Evolutionary conservation across 2,329 filamentous ascomycete species (phyloP).

Genomic region (Beauveria caledonica): DNA sequence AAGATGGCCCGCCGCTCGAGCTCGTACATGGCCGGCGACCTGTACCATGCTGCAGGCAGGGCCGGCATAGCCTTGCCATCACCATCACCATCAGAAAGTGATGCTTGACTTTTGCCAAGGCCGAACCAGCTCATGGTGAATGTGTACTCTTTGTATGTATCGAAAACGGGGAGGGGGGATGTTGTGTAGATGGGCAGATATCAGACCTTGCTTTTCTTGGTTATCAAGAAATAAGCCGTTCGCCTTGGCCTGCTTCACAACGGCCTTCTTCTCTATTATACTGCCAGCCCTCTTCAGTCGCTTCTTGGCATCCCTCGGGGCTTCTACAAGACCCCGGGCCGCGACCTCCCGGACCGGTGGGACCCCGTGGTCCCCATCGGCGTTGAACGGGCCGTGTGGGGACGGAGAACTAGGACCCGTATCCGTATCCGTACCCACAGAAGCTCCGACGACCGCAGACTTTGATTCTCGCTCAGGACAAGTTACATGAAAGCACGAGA

Average conservation of each 20-base stretch:
- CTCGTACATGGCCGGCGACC: slow-evolving; percentile 44
- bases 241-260: too few species aligned
- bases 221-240: too few species aligned
- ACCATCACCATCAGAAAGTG: not conserved
- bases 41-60: slow-evolving; percentile 22
- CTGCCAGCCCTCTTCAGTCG: not conserved
- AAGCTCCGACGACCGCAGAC: not conserved
- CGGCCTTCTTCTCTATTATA: not conserved
- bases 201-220: too few species aligned
- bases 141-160: not conserved
- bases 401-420: not conserved
- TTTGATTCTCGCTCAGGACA: too few species aligned
- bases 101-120: not conserved
- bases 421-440: slow-evolving; percentile 7
- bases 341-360: slow-evolving; percentile 3
- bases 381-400: slow-evolving; percentile 7
- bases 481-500: too few species aligned
- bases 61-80: slow-evolving; percentile 13
- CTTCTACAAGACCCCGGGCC: not conserved
- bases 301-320: not conserved
- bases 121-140: slow-evolving; percentile 11
- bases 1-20: slow-evolving; percentile 50
- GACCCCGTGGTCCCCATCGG: slow-evolving; percentile 3
- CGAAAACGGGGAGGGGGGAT: too few species aligned
- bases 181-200: not conserved